Conservation (phyloP, 176 grass and related monocot species). For the Pharus latifolius region DNA sequence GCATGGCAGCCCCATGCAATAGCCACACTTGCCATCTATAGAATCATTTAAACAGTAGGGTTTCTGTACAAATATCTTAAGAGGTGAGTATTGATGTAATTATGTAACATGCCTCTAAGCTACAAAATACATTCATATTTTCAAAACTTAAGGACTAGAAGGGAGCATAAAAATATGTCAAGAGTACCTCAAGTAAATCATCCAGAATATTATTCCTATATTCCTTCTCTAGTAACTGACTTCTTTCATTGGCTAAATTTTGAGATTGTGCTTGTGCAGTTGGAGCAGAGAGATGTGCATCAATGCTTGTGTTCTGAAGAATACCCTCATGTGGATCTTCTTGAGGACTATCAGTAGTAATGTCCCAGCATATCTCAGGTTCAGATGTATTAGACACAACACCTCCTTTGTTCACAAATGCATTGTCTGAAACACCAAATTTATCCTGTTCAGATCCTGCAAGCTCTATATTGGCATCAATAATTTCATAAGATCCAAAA, state of each 20-base stretch:
- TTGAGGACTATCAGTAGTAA: constrained; percentile 44
- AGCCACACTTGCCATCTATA: neutral
- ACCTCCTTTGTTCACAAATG: constrained; percentile 27
- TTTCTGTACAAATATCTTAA: neutral
- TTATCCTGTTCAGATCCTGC: constrained; percentile 43
- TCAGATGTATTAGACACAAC: constrained; percentile 21
- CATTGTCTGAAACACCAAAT: constrained; percentile 17
- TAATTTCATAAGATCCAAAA: constrained; percentile 69
- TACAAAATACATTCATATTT: neutral
- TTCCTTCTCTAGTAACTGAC: constrained; percentile 72
- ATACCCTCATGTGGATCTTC: neutral
- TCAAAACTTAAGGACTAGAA: neutral
- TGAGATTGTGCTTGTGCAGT: constrained; percentile 27
- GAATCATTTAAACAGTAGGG: neutral
- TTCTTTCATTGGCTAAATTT: constrained; percentile 51
- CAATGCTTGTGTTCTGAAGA: constrained; percentile 18
- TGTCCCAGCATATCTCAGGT: constrained; percentile 72
- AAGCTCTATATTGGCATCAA: constrained; percentile 65
- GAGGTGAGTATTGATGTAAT: neutral
- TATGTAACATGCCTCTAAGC: neutral
- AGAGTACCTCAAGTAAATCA: constrained; percentile 85
- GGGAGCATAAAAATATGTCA: neutral
- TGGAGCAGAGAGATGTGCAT: constrained; percentile 2
- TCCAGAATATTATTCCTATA: constrained; percentile 87
- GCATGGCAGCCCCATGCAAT: neutral